Percentiles rank a stretch among this genome's conserved stretches.
These are phyloP conservation scores for Daldinia sp. DNA, from an alignment of 2,329 filamentous ascomycete species.

Conservation along the genomic window DNA sequence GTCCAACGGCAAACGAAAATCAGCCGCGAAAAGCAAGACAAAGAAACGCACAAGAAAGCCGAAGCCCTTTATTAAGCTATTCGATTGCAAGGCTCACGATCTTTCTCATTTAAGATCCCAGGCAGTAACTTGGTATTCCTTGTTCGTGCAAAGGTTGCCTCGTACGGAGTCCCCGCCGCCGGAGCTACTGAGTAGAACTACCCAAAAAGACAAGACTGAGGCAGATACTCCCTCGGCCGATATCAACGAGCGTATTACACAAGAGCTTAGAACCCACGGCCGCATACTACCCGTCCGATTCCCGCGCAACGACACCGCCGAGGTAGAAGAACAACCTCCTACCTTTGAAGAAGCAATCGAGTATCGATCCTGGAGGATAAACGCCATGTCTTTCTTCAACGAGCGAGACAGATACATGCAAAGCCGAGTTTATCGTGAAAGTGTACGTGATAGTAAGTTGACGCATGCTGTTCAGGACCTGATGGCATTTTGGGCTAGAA, in stretches of 20 bases:
- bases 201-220: background rate
- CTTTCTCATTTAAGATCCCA: conserved; percentile 22
- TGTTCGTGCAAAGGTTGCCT: conserved; percentile 32
- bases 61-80: conserved; percentile 21
- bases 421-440: conserved; percentile 22
- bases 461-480: conserved; percentile 7
- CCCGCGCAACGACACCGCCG: background rate
- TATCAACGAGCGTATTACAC: conserved; percentile 1
- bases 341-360: conserved; percentile 14
- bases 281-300: conserved; percentile 16
- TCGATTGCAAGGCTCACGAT: conserved; percentile 31
- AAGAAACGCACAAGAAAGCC: conserved; percentile 24
- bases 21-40: background rate
- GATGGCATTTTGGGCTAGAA: conserved; percentile 24
- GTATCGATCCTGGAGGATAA: conserved; percentile 24
- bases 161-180: conserved; percentile 18
- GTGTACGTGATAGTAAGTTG: conserved; percentile 16
- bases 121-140: conserved; percentile 20
- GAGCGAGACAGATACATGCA: conserved; percentile 33
- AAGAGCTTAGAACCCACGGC: conserved; percentile 11
- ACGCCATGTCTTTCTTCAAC: conserved; percentile 11
- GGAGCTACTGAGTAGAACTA: background rate
- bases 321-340: conserved; percentile 1
- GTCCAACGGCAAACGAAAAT: conserved; percentile 21
- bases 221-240: background rate